Percentiles rank a stretch among this genome's conserved stretches.
These are phyloP conservation scores for Euphorbia schlechtendalii DNA, from an alignment of 441 rosid species.

Conservation along the genomic window DNA sequence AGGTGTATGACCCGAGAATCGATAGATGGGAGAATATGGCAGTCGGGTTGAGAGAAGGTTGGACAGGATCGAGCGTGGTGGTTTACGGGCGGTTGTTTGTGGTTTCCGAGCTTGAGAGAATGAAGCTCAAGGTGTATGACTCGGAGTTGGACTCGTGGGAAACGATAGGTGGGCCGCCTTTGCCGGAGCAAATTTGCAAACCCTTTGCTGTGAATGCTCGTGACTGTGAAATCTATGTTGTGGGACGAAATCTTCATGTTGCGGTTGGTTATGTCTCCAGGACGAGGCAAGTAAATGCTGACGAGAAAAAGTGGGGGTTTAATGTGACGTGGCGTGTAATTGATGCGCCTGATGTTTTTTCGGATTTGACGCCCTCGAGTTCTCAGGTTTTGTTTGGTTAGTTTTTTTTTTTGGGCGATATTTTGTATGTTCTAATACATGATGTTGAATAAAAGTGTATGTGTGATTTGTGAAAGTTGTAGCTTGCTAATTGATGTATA, in stretches of 20 bases:
- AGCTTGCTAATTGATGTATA: constrained; percentile 12
- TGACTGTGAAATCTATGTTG: constrained; percentile 56
- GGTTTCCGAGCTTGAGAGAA: constrained; percentile 77
- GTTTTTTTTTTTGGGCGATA: constrained; percentile 9
- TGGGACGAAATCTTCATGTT: constrained; percentile 64
- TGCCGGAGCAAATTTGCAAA: constrained; percentile 79
- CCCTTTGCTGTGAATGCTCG: constrained; percentile 75
- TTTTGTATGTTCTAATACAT: no score
- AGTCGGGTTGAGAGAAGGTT: constrained; percentile 75
- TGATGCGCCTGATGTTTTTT: constrained; percentile 50
- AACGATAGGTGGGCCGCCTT: constrained; percentile 58
- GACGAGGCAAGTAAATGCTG: constrained; percentile 23
- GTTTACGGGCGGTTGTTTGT: constrained; percentile 63
- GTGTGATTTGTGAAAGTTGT: constrained; percentile 19
- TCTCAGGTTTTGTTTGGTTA: constrained; percentile 79
- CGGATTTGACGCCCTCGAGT: constrained; percentile 70
- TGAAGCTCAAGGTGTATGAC: constrained; percentile 88
- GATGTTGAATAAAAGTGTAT: constrained; percentile 20
- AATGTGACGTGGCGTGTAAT: constrained; percentile 66
- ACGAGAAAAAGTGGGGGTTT: constrained; percentile 40
- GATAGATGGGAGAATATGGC: constrained; percentile 81
- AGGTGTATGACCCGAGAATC: constrained; percentile 65
- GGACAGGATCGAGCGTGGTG: constrained; percentile 93
- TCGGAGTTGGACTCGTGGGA: constrained; percentile 65
- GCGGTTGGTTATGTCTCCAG: constrained; percentile 65